Evolutionary conservation across 306 rosid species (phyloP), one percentile per base, ranked within the genome.

Genomic region (Prinsepia uniflora): DNA sequence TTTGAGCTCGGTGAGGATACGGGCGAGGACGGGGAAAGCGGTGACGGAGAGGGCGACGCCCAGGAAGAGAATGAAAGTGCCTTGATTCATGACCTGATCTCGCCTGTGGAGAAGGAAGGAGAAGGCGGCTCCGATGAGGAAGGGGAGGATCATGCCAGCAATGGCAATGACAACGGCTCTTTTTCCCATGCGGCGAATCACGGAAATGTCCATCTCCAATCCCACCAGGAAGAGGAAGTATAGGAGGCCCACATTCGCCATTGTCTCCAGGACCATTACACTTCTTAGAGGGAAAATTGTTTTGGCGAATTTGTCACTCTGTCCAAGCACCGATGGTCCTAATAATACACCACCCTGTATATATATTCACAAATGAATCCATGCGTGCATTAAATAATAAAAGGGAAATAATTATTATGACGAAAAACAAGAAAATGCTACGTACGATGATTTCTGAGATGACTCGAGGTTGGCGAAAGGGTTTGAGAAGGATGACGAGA

Each of bases 401-500:
- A 9, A 57, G 6, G 43, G 58, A 14, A 17, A 34, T 9, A 2
- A 2, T 30, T 30, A 3, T 30, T 30, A 30, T 1, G 2, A 30
- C 36, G 36, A 30, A 30, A 30, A 30, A 30, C 4, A 30, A 30
- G 36, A 2, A 30, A 30, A 30, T 30, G 36, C 36, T 30, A 24
- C 36, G 7, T 67, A 92, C 98, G 94, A 93, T 3, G 72, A 93
- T 76, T 86, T 93, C 98, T 3, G 98, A 79, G 71, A 93, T 89
- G 5, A 93, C 98, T 5, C 98, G 97, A 65, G 98, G 97, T 72
- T 90, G 97, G 65, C 94, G 96, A 65, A 93, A 82, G 60, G 98
- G 98, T 73, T 75, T 88, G 82, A 93, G 87, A 79, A 93, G 0
- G 81, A 85, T 79, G 75, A 88, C 92, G 49, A 93, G 81, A 6